Evolutionary conservation across 2,329 filamentous ascomycete species (phyloP).

Genomic region (Gyromitra esculenta): DNA sequence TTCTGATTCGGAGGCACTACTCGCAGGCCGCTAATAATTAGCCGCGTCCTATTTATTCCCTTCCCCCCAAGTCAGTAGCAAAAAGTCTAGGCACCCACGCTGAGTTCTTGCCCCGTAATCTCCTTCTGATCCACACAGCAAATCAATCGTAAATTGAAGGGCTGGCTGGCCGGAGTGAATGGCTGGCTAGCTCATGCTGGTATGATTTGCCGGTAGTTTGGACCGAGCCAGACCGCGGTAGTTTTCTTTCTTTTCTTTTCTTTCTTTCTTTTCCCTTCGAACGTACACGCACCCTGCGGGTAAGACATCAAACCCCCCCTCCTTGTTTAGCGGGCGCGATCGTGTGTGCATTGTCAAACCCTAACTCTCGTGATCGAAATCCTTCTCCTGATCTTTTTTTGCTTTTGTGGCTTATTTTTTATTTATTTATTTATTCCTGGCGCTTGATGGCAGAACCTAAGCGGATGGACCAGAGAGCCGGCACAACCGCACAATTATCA

Average conservation of each 20-base stretch:
- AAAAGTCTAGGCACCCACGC: slow-evolving; percentile 31
- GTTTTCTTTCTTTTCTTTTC: slow-evolving; percentile 9
- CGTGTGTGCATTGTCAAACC: slow-evolving; percentile 21
- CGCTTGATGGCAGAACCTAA: slow-evolving; percentile 38
- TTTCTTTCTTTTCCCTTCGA: background rate
- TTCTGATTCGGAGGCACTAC: slow-evolving; percentile 34
- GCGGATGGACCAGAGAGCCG: slow-evolving; percentile 32
- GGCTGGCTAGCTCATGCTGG: background rate
- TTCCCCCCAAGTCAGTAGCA: background rate
- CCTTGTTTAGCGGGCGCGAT: slow-evolving; percentile 26
- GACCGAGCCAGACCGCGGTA: slow-evolving; percentile 28
- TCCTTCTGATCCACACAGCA: slow-evolving; percentile 43
- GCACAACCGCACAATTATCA: slow-evolving; percentile 22
- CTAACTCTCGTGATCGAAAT: slow-evolving; percentile 35
- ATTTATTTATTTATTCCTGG: slow-evolving; percentile 2
- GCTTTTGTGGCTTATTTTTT: slow-evolving; percentile 28
- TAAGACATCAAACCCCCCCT: slow-evolving; percentile 16
- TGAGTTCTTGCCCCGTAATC: slow-evolving; percentile 33
- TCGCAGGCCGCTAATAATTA: slow-evolving; percentile 44
- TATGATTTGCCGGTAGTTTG: slow-evolving; percentile 39
- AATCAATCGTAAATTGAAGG: slow-evolving; percentile 33
- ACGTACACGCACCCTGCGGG: slow-evolving; percentile 19
- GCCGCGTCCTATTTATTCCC: slow-evolving; percentile 37
- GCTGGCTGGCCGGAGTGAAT: background rate
- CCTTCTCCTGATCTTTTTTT: slow-evolving; percentile 42